Conservation (phyloP, 192 early-diverging fungal genomes). For the Coemansia aciculifera region DNA sequence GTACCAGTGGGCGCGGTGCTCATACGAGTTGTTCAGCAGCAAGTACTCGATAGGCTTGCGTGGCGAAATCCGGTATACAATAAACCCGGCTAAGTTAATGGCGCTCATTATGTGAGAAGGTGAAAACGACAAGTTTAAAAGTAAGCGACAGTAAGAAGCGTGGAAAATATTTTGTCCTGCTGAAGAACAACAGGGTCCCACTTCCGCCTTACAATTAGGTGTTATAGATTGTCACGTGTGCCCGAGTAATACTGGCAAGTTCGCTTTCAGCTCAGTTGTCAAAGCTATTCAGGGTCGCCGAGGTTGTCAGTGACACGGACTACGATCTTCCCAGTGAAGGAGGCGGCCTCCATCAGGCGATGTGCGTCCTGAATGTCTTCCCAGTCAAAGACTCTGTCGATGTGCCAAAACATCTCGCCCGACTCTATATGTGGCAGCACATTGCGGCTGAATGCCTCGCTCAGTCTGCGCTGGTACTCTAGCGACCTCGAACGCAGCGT, state of each 20-base stretch:
- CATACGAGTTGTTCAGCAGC: constrained; percentile 79
- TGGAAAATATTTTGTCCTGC: not conserved
- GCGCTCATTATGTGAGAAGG: constrained; percentile 30
- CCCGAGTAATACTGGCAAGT: not conserved
- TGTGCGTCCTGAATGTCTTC: constrained; percentile 67
- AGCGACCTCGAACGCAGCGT: constrained; percentile 65
- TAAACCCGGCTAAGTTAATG: constrained; percentile 60
- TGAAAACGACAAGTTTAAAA: constrained; percentile 6
- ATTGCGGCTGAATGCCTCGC: constrained; percentile 54
- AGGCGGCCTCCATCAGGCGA: constrained; percentile 64
- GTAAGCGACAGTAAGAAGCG: not conserved
- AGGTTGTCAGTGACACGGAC: constrained; percentile 36
- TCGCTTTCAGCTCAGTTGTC: not conserved
- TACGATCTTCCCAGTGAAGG: constrained; percentile 66
- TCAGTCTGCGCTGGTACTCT: constrained; percentile 63
- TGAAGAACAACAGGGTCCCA: not conserved
- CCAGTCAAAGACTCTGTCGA: constrained; percentile 69
- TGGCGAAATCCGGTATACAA: constrained; percentile 70
- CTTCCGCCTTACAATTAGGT: not conserved
- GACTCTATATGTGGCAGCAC: constrained; percentile 58
- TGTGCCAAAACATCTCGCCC: constrained; percentile 52
- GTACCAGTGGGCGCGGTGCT: constrained; percentile 80
- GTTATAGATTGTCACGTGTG: not conserved
- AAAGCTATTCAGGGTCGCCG: not conserved
- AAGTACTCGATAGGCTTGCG: constrained; percentile 71